These are phyloP conservation scores for Xylaria sp. DNA, from an alignment of 2,329 filamentous ascomycete genomes.

Conservation along the genomic window DNA sequence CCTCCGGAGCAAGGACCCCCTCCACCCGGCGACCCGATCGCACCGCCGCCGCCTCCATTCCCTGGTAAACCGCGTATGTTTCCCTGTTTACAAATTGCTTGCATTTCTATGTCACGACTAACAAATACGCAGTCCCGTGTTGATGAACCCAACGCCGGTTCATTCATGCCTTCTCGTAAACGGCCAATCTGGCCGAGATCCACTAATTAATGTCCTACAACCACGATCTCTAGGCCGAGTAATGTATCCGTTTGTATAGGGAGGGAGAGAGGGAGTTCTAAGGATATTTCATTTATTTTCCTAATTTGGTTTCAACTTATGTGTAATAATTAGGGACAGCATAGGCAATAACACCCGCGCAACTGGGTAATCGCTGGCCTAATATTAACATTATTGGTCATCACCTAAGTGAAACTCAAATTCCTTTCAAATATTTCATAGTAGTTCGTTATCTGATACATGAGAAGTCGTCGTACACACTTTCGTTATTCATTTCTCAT, in stretches of 20 bases:
- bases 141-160: not conserved
- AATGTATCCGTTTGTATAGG: not conserved
- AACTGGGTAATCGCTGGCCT: not conserved
- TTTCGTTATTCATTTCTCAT: conserved; percentile 26
- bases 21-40: not conserved
- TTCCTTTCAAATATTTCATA: too few species aligned
- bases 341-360: not conserved
- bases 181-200: not conserved
- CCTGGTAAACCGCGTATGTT: too few species aligned
- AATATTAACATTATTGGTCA: not conserved
- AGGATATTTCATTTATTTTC: not conserved
- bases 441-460: conserved; percentile 34
- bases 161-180: not conserved
- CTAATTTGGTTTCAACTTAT: not conserved
- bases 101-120: too few species aligned
- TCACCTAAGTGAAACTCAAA: not conserved
- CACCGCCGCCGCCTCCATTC: not conserved
- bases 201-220: not conserved
- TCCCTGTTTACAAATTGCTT: too few species aligned
- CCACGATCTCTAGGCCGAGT: not conserved
- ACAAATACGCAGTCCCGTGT: not conserved
- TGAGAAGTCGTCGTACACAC: conserved; percentile 20
- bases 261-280: not conserved
- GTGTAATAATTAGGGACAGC: not conserved
- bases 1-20: not conserved